These are phyloP conservation scores for Panaeolus papilionaceus DNA, from an alignment of 768 basidiomycete genomes.

Conservation along the genomic window DNA sequence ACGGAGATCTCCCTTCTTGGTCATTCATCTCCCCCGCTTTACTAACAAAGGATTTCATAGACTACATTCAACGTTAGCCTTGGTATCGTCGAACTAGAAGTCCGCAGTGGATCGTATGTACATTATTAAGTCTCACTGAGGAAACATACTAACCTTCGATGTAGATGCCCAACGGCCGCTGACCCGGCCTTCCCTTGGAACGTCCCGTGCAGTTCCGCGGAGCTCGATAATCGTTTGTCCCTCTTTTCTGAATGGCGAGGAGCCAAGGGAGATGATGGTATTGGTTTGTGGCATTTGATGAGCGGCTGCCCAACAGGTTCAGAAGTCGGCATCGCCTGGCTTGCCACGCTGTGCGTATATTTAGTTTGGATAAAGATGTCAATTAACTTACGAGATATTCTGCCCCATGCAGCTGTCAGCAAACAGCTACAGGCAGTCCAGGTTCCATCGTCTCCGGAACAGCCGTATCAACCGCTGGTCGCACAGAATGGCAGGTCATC, in stretches of 20 bases:
- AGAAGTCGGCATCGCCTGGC: slow-evolving; percentile 89
- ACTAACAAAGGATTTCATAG: slow-evolving; percentile 35
- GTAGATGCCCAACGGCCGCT: slow-evolving; percentile 66
- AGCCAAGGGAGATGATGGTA: slow-evolving; percentile 69
- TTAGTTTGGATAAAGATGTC: slow-evolving; percentile 9
- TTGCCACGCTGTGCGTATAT: slow-evolving; percentile 70
- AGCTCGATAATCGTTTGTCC: slow-evolving; percentile 75
- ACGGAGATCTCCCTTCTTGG: slow-evolving; percentile 13
- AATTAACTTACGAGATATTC: not conserved
- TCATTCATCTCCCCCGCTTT: slow-evolving; percentile 7
- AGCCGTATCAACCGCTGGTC: slow-evolving; percentile 78
- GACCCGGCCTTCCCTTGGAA: slow-evolving; percentile 75
- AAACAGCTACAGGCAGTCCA: slow-evolving; percentile 50
- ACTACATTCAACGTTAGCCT: slow-evolving; percentile 84
- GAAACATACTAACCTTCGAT: slow-evolving; percentile 1
- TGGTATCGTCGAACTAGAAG: slow-evolving; percentile 79
- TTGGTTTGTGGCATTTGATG: slow-evolving; percentile 90
- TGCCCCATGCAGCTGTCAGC: slow-evolving; percentile 53
- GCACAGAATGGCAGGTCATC: slow-evolving; percentile 84
- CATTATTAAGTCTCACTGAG: slow-evolving; percentile 14
- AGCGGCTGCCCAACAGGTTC: slow-evolving; percentile 82
- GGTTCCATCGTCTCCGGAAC: slow-evolving; percentile 75
- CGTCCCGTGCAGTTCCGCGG: slow-evolving; percentile 60
- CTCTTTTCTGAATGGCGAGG: slow-evolving; percentile 87
- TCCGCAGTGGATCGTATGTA: slow-evolving; percentile 62